Base-by-base conservation (phyloP, 2,329 filamentous ascomycete genomes). In the Scedosporium apiospermum region DNA sequence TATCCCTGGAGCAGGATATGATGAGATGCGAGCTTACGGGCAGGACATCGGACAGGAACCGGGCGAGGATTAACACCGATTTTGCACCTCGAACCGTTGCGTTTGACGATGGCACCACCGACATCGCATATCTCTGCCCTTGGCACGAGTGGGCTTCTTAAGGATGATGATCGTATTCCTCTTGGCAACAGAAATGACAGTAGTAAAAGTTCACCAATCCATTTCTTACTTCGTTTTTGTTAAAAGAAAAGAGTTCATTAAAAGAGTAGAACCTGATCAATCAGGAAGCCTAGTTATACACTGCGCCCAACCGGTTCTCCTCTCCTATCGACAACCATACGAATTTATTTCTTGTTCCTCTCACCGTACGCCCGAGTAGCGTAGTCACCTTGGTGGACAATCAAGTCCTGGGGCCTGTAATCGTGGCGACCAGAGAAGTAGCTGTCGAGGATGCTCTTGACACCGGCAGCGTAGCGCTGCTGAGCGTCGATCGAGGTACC, bases 401-500 rank as follows among this genome's bases (percentile, higher is more conserved):
- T 99, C 70, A 99, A 80, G 74, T 99, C 95, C 81, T 97, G 81
- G 63, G 88, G 86, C 67, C 84, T 82, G 84, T 99, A 99, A 81
- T 98, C 93, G 73, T 90, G 79, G 74, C 86, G 88, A 70, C 93
- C 93, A 68, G 82, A 85, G 75, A 96, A 90, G 84, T 98, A 99
- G 78, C 88, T 92, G 68, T 93, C 83, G 65, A 99, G 82, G 73
- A 99, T 98, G 68, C 82, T 77, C 89, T 97, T 96, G 76, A 86
- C 89, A 70, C 92, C 92, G 67, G 88, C 82, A 71, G 92, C 91
- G 74, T 96, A 96, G 68, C 92, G 87, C 80, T 91, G 88, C 84
- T 99, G 95, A 64, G 95, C 95, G 74, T 99, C 95, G 73, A 99
- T 88, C n/a, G 93, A 96, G 64, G 93, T 98, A 74, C 95, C 95